These are phyloP conservation scores for Hymenoscyphus repandus DNA, from an alignment of 2,329 filamentous ascomycete species.

Conservation along the genomic window DNA sequence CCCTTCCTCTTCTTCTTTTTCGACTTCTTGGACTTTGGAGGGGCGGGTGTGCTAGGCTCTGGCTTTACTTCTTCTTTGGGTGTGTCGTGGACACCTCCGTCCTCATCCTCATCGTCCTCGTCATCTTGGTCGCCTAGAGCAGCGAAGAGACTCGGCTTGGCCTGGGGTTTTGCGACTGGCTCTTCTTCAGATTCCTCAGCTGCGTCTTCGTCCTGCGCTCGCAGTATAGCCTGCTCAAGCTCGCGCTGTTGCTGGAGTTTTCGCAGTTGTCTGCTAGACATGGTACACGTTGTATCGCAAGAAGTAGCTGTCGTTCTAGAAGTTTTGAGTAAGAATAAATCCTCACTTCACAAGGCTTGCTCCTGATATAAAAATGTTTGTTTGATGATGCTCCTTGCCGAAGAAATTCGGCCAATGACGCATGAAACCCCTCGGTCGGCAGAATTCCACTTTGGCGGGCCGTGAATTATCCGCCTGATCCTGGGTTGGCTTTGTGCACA, in stretches of 20 bases:
- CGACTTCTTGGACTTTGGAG: slow-evolving; percentile 50
- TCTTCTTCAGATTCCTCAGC: slow-evolving; percentile 27
- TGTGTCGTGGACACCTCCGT: slow-evolving; percentile 29
- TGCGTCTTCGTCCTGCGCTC: slow-evolving; percentile 25
- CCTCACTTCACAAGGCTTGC: too few relatives aligned
- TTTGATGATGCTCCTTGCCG: background rate
- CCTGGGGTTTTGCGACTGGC: slow-evolving; percentile 28
- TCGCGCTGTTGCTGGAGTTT: slow-evolving; percentile 33
- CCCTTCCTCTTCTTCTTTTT: slow-evolving; percentile 52
- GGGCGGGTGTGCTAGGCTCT: slow-evolving; percentile 26
- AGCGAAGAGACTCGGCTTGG: slow-evolving; percentile 48
- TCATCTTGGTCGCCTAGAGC: slow-evolving; percentile 35
- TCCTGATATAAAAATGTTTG: background rate
- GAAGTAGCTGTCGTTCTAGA: too few relatives aligned
- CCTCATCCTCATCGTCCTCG: slow-evolving; percentile 30
- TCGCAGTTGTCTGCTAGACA: slow-evolving; percentile 33
- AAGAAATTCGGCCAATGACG: slow-evolving; percentile 23
- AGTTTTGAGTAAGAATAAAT: background rate
- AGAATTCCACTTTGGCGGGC: slow-evolving; percentile 8
- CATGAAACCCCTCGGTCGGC: slow-evolving; percentile 11
- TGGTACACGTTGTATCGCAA: slow-evolving; percentile 9
- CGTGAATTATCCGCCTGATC: background rate
- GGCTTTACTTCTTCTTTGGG: slow-evolving; percentile 26
- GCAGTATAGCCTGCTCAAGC: slow-evolving; percentile 22
- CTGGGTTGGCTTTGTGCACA: background rate